Percentiles rank a stretch among this genome's conserved stretches.
Conservation (phyloP, 1,284 basidiomycete genomes). For the Cutaneotrichosporon sp. region DNA sequence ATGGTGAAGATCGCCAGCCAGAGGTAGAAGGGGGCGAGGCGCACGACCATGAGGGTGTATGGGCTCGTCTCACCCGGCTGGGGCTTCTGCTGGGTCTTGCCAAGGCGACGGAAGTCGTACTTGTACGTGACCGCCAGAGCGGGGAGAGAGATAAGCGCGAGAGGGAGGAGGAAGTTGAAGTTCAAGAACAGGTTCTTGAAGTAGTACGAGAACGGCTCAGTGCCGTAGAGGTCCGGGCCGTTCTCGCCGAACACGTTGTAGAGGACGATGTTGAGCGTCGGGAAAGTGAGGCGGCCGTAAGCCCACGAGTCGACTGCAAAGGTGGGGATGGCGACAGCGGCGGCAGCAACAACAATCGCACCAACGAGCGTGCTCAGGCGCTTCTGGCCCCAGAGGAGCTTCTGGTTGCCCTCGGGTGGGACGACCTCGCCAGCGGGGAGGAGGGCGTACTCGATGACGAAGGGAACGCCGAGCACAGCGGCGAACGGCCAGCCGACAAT, state of each 20-base stretch:
- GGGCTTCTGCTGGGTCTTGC: slow-evolving; percentile 60
- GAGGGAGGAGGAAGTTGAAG: slow-evolving; percentile 82
- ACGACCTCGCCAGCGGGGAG: slow-evolving; percentile 72
- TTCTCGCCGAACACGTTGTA: slow-evolving; percentile 82
- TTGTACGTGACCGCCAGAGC: slow-evolving; percentile 72
- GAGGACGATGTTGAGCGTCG: slow-evolving; percentile 88
- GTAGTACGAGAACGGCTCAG: slow-evolving; percentile 83
- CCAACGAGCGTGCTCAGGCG: slow-evolving; percentile 66
- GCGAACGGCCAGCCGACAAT: slow-evolving; percentile 97
- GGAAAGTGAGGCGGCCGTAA: slow-evolving; percentile 76
- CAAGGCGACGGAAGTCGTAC: slow-evolving; percentile 77
- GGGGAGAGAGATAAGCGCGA: slow-evolving; percentile 79
- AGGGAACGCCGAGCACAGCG: slow-evolving; percentile 80
- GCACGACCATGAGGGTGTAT: slow-evolving; percentile 70
- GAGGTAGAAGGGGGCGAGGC: slow-evolving; percentile 82
- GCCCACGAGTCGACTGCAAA: slow-evolving; percentile 79
- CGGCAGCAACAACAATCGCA: slow-evolving; percentile 63
- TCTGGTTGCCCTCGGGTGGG: slow-evolving; percentile 50
- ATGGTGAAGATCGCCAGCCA: slow-evolving; percentile 78
- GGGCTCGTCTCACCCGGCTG: slow-evolving; percentile 68
- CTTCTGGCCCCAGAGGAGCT: slow-evolving; percentile 61
- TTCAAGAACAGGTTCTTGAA: slow-evolving; percentile 83
- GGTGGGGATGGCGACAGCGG: slow-evolving; percentile 63
- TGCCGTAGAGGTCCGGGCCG: slow-evolving; percentile 88
- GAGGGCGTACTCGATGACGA: slow-evolving; percentile 87